Conservation (phyloP, 2,329 filamentous ascomycete species). For the Arthrobotrys entomopaga region DNA sequence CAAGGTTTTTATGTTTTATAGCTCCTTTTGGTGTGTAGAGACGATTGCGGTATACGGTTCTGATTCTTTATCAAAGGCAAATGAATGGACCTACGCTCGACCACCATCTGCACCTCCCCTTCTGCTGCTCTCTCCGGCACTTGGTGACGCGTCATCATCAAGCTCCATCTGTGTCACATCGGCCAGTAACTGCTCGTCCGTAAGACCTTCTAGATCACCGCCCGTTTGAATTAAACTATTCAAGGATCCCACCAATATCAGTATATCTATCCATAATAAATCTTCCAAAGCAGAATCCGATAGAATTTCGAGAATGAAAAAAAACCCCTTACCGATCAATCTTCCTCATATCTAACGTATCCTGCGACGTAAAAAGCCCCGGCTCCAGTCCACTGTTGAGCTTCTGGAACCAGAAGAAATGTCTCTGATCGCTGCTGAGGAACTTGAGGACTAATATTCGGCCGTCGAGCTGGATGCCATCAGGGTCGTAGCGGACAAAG, state of each 20-base stretch:
- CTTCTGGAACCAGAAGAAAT: slow-evolving; percentile 97
- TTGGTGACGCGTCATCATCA: slow-evolving; percentile 77
- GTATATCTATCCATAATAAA: background rate
- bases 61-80: slow-evolving; percentile 57
- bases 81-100: slow-evolving; percentile 91
- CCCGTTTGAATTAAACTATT: slow-evolving; percentile 74
- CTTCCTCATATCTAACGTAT: slow-evolving; percentile 29
- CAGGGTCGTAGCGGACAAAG: slow-evolving; percentile 83
- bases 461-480: slow-evolving; percentile 71
- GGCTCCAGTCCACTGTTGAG: slow-evolving; percentile 73
- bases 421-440: slow-evolving; percentile 85
- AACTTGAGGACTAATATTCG: slow-evolving; percentile 96
- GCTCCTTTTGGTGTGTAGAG: background rate
- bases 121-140: slow-evolving; percentile 83
- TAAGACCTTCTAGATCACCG: slow-evolving; percentile 83
- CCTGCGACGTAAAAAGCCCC: slow-evolving; percentile 31
- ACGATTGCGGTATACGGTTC: slow-evolving; percentile 36
- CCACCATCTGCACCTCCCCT: slow-evolving; percentile 96
- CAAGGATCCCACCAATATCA: background rate
- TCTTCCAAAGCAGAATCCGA: background rate
- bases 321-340: slow-evolving; percentile 51
- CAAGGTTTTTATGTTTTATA: background rate
- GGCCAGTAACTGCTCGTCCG: slow-evolving; percentile 77
- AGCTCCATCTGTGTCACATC: slow-evolving; percentile 77
- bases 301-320: background rate